A percentile compares a stretch with the other conserved stretches of the same genome.
Evolutionary conservation across 257 asterid genomes (phyloP).

Genomic region (Capsicum pubescens): DNA sequence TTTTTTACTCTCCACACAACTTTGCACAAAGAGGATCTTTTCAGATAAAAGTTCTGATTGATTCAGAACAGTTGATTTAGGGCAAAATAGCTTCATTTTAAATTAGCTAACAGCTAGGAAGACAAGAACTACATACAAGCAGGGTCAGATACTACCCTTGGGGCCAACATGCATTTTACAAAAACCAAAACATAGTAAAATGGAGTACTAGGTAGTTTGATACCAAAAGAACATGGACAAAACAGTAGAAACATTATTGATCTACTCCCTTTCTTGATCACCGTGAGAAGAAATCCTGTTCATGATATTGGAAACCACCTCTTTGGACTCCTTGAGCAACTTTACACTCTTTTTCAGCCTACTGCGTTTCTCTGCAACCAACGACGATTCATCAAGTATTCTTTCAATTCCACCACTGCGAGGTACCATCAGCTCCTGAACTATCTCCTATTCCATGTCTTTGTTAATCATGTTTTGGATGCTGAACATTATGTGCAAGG

Average conservation of each 20-base stretch:
- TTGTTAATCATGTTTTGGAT: conserved; percentile 34
- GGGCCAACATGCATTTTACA: background rate
- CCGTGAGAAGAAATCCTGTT: background rate
- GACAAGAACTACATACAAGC: background rate
- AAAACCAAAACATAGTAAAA: background rate
- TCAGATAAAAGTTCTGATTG: background rate
- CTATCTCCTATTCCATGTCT: conserved; percentile 40
- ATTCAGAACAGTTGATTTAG: background rate
- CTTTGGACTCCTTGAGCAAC: conserved; percentile 38
- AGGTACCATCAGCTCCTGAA: conserved; percentile 30
- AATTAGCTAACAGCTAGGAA: background rate
- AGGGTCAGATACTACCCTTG: background rate
- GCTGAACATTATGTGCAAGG: conserved; percentile 34
- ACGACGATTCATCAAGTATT: conserved; percentile 38
- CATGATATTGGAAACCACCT: conserved; percentile 22
- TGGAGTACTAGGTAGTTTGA: background rate
- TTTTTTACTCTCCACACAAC: background rate
- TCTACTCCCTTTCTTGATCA: background rate
- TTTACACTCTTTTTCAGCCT: conserved; percentile 32
- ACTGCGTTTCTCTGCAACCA: conserved; percentile 33
- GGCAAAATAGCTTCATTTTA: background rate
- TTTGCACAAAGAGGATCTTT: background rate
- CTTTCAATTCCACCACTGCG: conserved; percentile 27
- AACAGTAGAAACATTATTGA: background rate
- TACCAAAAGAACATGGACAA: background rate